Evolutionary conservation across 2,329 filamentous ascomycete species (phyloP), one percentile per base, ranked within the genome.

Genomic region (Fusarium proliferatum): DNA sequence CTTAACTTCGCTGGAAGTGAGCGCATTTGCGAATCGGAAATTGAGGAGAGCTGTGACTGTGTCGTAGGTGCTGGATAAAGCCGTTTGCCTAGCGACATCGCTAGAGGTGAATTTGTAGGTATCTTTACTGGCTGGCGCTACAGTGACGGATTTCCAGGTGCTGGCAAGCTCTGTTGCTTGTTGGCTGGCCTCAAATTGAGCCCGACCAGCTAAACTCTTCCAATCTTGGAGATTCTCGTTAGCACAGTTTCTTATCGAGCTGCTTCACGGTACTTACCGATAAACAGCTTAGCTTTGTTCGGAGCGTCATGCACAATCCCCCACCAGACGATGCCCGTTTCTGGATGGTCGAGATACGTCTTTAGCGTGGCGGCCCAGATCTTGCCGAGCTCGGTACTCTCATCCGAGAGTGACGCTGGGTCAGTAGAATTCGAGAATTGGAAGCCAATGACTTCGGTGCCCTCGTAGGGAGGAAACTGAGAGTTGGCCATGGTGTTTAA

Each of bases 311-410:
- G 48, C 10, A 72, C 53, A 9, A 62, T 28, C 26, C 46, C 53
- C 61, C 69, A 70, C 57, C 63, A 62, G 36, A 71, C n/a, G 19
- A 41, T 71, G 16, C 62, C 62, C 13, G 67, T 71, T 23, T 66
- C 33, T 53, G 61, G 45, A 8, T 48, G 53, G 21, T 62, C 61
- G 7, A 71, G 69, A 38, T 67, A 71, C 21, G 57, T 46, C 42
- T 26, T 34, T 17, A 71, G 11, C 4, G 67, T 71, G n/a, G 26
- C 16, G n/a, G 66, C 67, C 67, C 69, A 71, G 21, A 62, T 43
- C 19, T 23, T 55, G 17, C 67, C 67, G 19, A 55, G 15, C 7
- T 56, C 52, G 12, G 65, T 48, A 28, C n/a, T 41, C 17, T 53
- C 55, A 23, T 65, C 60, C 19, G 60, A 69, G 21, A 69, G 36